These are phyloP conservation scores for Camellia japonica DNA, from an alignment of 148 eudicot genomes.

Conservation along the genomic window DNA sequence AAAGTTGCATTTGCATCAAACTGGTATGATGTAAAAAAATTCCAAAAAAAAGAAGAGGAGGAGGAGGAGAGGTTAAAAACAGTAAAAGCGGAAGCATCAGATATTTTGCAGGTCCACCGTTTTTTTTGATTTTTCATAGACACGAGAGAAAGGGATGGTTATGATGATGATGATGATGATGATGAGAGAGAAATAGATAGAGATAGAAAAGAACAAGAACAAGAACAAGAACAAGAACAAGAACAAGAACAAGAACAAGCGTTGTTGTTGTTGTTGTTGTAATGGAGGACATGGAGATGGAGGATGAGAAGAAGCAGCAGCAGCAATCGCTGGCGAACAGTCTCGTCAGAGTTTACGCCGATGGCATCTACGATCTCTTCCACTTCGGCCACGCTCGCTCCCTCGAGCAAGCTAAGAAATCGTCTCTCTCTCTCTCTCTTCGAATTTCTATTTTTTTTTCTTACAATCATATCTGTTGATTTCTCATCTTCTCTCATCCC, in stretches of 20 bases:
- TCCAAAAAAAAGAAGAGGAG: too few relatives aligned
- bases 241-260: too few relatives aligned
- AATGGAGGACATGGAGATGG: neutral
- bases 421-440: conserved; percentile 22
- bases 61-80: neutral
- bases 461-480: too few relatives aligned
- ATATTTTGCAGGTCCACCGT: neutral
- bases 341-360: conserved; percentile 77
- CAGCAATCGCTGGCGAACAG: conserved; percentile 37
- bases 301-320: neutral
- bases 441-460: too few relatives aligned
- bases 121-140: neutral
- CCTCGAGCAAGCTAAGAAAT: conserved; percentile 84
- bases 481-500: too few relatives aligned
- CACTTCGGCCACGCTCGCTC: conserved; percentile 94
- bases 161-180: too few relatives aligned
- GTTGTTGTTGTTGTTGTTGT: too few relatives aligned
- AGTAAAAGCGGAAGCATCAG: neutral
- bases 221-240: too few relatives aligned
- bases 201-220: too few relatives aligned
- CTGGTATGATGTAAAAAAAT: too few relatives aligned
- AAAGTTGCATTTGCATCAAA: too few relatives aligned
- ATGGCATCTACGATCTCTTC: conserved; percentile 91
- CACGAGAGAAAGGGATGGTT: neutral
- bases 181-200: too few relatives aligned